phyloP scores from a whole-genome alignment of 495 filamentous ascomycete genomes.

The Penicillium tannophilum region DNA sequence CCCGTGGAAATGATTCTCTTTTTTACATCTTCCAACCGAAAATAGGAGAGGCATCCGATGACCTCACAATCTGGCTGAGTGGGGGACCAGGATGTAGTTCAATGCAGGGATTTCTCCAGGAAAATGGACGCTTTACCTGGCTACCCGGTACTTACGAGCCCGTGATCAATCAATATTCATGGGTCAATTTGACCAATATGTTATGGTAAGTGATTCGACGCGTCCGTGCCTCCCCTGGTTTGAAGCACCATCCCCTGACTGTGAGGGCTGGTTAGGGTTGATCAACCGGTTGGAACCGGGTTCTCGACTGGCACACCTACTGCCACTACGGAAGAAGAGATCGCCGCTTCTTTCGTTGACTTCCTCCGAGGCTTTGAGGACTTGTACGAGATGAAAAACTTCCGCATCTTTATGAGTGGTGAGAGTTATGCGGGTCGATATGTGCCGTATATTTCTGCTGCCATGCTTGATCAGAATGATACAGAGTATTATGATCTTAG shows the following conservation, averaged over 20 bases:
- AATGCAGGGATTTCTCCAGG: slow-evolving; percentile 65
- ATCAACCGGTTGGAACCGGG: slow-evolving; percentile 59
- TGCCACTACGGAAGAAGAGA: slow-evolving; percentile 56
- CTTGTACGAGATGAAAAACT: slow-evolving; percentile 60
- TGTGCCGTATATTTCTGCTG: slow-evolving; percentile 57
- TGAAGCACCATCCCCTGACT: not conserved
- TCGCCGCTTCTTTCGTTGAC: slow-evolving; percentile 59
- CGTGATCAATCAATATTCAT: slow-evolving; percentile 63
- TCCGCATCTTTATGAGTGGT: slow-evolving; percentile 63
- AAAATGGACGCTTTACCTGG: slow-evolving; percentile 68
- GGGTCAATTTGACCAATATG: slow-evolving; percentile 68
- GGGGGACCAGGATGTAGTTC: slow-evolving; percentile 71
- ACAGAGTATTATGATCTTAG: slow-evolving; percentile 50
- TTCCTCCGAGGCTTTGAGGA: slow-evolving; percentile 67
- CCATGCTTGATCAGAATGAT: slow-evolving; percentile 52
- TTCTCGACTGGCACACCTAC: slow-evolving; percentile 58
- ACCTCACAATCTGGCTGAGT: slow-evolving; percentile 74
- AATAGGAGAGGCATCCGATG: slow-evolving; percentile 55
- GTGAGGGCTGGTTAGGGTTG: slow-evolving; percentile 37
- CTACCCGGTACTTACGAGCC: slow-evolving; percentile 59
- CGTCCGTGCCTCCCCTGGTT: not conserved
- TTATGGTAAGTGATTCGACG: slow-evolving; percentile 47
- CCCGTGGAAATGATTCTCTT: slow-evolving; percentile 56
- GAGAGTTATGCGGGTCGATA: slow-evolving; percentile 61
- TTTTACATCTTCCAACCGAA: slow-evolving; percentile 57